Percentiles rank a stretch among this genome's conserved stretches.
phyloP scores from a whole-genome alignment of 805 yeast genomes.

The Myxozyma mucilagina region DNA sequence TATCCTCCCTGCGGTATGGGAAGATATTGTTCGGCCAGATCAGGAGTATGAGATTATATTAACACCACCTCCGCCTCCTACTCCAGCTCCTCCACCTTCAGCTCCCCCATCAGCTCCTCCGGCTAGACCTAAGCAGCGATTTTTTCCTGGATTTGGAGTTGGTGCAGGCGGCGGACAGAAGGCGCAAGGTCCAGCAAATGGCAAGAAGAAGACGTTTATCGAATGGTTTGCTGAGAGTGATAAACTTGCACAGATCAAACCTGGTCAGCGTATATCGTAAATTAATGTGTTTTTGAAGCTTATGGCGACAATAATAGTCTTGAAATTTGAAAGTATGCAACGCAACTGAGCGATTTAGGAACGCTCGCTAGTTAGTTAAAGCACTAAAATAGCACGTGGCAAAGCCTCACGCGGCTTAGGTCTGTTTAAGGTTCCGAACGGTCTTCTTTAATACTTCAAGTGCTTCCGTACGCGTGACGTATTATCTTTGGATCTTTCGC shows the following conservation, averaged over 20 bases:
- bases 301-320: too few species aligned
- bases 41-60: slow-evolving; percentile 20
- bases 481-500: not conserved
- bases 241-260: too few species aligned
- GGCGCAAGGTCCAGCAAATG: too few species aligned
- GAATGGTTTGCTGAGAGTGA: too few species aligned
- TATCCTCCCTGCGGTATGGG: slow-evolving; percentile 20
- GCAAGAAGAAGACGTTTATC: too few species aligned
- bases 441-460: not conserved
- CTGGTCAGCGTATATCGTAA: too few species aligned
- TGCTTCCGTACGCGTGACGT: not conserved
- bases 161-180: not conserved
- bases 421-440: not conserved
- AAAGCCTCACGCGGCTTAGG: slow-evolving; percentile 1
- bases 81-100: not conserved
- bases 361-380: not conserved
- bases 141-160: not conserved
- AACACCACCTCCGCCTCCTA: slow-evolving; percentile 7
- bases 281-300: too few species aligned
- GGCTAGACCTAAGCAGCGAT: not conserved
- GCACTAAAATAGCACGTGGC: not conserved
- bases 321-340: too few species aligned
- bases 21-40: slow-evolving; percentile 15
- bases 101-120: not conserved
- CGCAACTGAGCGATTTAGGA: too few species aligned